These are phyloP conservation scores for Talaromyces sp. DNA, from an alignment of 2,329 filamentous ascomycete species.

Conservation along the genomic window DNA sequence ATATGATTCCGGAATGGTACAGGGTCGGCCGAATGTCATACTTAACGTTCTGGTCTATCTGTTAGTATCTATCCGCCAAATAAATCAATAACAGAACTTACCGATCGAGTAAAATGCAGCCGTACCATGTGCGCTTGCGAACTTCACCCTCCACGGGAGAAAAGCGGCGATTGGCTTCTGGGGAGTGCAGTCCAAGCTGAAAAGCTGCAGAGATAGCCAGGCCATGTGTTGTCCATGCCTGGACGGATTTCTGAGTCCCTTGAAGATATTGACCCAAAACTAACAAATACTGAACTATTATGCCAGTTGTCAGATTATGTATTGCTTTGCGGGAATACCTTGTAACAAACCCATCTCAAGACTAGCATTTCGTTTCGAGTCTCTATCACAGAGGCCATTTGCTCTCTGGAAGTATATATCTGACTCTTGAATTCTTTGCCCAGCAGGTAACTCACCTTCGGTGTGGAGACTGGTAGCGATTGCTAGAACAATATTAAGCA, in stretches of 20 bases:
- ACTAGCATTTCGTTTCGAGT: conserved; percentile 19
- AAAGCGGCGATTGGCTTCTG: conserved; percentile 40
- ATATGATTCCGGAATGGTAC: conserved; percentile 50
- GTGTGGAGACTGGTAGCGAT: conserved; percentile 26
- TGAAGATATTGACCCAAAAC: conserved; percentile 57
- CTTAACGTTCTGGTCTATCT: conserved; percentile 44
- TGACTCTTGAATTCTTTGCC: conserved; percentile 19
- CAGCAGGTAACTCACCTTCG: conserved; percentile 11
- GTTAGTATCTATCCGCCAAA: neutral
- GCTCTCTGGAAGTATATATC: conserved; percentile 25
- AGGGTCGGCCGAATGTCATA: conserved; percentile 56
- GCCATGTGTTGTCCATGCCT: conserved; percentile 59
- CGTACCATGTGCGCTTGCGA: conserved; percentile 54
- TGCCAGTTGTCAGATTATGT: neutral
- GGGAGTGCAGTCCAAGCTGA: conserved; percentile 56
- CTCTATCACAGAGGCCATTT: conserved; percentile 20
- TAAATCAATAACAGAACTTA: conserved; percentile 17
- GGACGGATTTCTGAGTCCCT: conserved; percentile 56
- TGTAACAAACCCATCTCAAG: conserved; percentile 25
- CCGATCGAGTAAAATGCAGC: conserved; percentile 53
- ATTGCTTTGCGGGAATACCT: neutral
- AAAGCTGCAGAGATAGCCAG: conserved; percentile 55
- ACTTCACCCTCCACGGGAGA: conserved; percentile 51
- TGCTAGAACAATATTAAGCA: conserved; percentile 34
- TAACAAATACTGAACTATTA: conserved; percentile 52